A percentile compares a stretch with the other conserved stretches of the same genome.
Conservation (phyloP, 139 green algal genomes). For the Chloropicon primus region DNA sequence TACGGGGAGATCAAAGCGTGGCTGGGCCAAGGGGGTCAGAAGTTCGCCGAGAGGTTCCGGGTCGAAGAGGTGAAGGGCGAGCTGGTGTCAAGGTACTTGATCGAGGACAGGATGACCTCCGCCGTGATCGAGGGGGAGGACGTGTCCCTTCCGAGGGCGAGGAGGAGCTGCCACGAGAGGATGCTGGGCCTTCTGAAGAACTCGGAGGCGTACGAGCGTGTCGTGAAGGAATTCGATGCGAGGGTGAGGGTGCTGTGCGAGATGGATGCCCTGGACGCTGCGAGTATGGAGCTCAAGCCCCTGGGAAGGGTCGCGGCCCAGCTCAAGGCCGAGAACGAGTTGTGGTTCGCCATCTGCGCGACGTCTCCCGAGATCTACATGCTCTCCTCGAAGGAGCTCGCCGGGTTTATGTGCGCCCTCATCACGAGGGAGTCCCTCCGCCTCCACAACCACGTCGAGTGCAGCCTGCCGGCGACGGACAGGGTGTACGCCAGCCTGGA, state of each 20-base stretch:
- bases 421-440: not conserved
- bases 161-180: not conserved
- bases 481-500: not conserved
- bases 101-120: not conserved
- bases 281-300: not conserved
- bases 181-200: not conserved
- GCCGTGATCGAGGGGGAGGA: not conserved
- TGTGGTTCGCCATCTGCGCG: not conserved
- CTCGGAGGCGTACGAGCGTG: not conserved
- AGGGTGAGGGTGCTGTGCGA: not conserved
- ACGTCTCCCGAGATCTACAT: not conserved
- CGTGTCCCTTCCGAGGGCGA: not conserved
- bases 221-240: not conserved
- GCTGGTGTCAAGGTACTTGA: not conserved
- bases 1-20: not conserved
- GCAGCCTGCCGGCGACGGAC: not conserved
- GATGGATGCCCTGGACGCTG: not conserved
- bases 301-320: not conserved
- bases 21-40: not conserved
- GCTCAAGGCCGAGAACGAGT: not conserved
- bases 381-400: not conserved
- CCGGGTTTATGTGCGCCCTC: not conserved
- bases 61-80: not conserved
- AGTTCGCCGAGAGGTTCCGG: not conserved
- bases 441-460: not conserved